Conservation (phyloP, 805 yeast species). For the Kuraishia molischiana region DNA sequence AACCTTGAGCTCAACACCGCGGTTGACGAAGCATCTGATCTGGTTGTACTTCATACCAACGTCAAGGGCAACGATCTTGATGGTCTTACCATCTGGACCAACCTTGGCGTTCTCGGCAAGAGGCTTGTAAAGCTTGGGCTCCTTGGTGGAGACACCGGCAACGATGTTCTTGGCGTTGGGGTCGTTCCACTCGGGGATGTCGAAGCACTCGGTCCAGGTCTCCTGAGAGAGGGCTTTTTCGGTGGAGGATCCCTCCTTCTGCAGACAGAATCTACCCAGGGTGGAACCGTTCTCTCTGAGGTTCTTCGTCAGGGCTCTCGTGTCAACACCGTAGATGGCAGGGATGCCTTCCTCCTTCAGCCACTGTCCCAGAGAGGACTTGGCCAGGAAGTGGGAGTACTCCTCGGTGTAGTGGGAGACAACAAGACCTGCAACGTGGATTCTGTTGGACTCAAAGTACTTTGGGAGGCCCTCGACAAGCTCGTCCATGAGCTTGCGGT, state of each 20-base stretch:
- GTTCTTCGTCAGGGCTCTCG: slow-evolving; percentile 88
- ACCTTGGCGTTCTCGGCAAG: slow-evolving; percentile 37
- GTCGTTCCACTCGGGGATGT: slow-evolving; percentile 82
- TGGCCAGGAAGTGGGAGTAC: slow-evolving; percentile 89
- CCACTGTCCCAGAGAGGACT: slow-evolving; percentile 90
- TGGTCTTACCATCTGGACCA: slow-evolving; percentile 64
- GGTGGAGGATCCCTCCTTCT: slow-evolving; percentile 25
- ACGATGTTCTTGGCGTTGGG: slow-evolving; percentile 91
- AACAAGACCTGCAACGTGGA: slow-evolving; percentile 94
- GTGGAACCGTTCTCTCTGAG: slow-evolving; percentile 91
- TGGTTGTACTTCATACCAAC: slow-evolving; percentile 98
- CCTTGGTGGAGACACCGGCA: slow-evolving; percentile 74
- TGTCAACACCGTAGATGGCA: slow-evolving; percentile 96
- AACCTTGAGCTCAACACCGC: slow-evolving; percentile 93
- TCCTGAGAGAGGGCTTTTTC: slow-evolving; percentile 22
- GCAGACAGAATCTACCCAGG: slow-evolving; percentile 76
- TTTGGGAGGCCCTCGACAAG: slow-evolving; percentile 70
- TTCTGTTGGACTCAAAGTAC: slow-evolving; percentile 85
- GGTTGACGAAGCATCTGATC: slow-evolving; percentile 88
- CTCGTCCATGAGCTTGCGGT: slow-evolving; percentile 67
- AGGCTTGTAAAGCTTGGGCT: slow-evolving; percentile 74
- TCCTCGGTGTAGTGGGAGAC: slow-evolving; percentile 96
- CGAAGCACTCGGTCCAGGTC: slow-evolving; percentile 56
- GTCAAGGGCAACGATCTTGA: slow-evolving; percentile 85
- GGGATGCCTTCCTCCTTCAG: slow-evolving; percentile 86